A percentile compares a stretch with the other conserved stretches of the same genome.
These are phyloP conservation scores for Raphanus hybrid DNA, from an alignment of 441 rosid species.

Conservation along the genomic window DNA sequence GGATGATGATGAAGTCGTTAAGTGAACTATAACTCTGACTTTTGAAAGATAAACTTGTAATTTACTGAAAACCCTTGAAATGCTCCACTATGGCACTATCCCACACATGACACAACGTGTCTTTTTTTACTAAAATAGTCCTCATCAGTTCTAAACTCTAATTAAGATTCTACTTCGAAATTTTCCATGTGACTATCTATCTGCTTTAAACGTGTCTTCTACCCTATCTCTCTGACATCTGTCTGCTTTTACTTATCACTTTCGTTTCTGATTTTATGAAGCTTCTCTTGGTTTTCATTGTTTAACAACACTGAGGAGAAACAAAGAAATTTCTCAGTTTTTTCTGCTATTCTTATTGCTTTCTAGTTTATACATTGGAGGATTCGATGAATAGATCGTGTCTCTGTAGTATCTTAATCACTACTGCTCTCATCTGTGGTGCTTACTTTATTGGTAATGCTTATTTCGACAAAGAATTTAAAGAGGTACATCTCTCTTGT, in stretches of 20 bases:
- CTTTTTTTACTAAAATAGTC: background rate
- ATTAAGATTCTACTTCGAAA: background rate
- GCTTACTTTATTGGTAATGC: slow-evolving; percentile 66
- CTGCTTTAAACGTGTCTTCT: background rate
- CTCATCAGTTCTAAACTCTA: background rate
- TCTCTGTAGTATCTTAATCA: slow-evolving; percentile 56
- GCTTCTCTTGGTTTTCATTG: background rate
- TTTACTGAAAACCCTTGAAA: background rate
- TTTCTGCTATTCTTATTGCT: background rate
- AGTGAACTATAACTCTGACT: background rate
- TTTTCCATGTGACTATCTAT: background rate
- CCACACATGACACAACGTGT: background rate
- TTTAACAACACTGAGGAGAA: background rate
- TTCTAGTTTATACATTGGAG: slow-evolving; percentile 25
- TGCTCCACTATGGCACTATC: background rate
- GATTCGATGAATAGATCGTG: slow-evolving; percentile 63
- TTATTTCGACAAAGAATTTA: slow-evolving; percentile 52
- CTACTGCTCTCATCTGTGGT: slow-evolving; percentile 55
- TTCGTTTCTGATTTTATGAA: background rate
- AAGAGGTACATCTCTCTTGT: slow-evolving; percentile 47
- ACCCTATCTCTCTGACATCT: no score
- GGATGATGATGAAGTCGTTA: no score
- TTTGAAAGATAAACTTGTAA: background rate
- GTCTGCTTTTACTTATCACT: no score
- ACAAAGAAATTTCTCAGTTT: background rate